A percentile compares a stretch with the other conserved stretches of the same genome.
phyloP scores from a whole-genome alignment of 2,329 filamentous ascomycete genomes.

The Coniochaeta sp. region DNA sequence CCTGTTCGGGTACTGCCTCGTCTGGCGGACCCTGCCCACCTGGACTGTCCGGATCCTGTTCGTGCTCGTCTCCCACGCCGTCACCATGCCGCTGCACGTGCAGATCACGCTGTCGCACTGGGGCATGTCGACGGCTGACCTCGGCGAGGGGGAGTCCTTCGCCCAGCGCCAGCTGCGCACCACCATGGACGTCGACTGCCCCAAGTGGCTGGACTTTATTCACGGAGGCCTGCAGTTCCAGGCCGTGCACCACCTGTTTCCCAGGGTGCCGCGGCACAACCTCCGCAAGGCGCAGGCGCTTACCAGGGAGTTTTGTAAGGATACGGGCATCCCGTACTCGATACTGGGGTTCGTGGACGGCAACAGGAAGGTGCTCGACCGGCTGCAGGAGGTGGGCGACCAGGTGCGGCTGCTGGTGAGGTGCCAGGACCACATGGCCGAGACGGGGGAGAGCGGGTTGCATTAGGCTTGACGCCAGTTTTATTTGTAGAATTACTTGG shows the following conservation, averaged over 20 bases:
- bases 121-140: slow-evolving; percentile 61
- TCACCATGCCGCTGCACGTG: slow-evolving; percentile 62
- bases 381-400: slow-evolving; percentile 50
- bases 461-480: too few species aligned
- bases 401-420: slow-evolving; percentile 54
- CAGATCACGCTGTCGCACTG: slow-evolving; percentile 69
- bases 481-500: too few species aligned
- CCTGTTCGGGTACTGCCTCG: slow-evolving; percentile 58
- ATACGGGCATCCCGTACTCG: slow-evolving; percentile 56
- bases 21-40: slow-evolving; percentile 53
- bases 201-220: slow-evolving; percentile 63
- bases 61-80: slow-evolving; percentile 55
- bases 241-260: slow-evolving; percentile 63
- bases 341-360: slow-evolving; percentile 55
- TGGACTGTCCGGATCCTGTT: slow-evolving; percentile 52
- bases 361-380: slow-evolving; percentile 43
- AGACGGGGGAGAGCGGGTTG: slow-evolving; percentile 36
- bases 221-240: slow-evolving; percentile 70
- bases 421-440: slow-evolving; percentile 45
- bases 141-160: slow-evolving; percentile 59
- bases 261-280: slow-evolving; percentile 62
- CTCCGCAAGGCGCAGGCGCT: slow-evolving; percentile 51
- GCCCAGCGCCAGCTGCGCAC: slow-evolving; percentile 63
- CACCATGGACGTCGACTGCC: slow-evolving; percentile 69
- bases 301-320: slow-evolving; percentile 57